These are phyloP conservation scores for Colletotrichum incanum DNA, from an alignment of 2,329 filamentous ascomycete species.

Conservation along the genomic window DNA sequence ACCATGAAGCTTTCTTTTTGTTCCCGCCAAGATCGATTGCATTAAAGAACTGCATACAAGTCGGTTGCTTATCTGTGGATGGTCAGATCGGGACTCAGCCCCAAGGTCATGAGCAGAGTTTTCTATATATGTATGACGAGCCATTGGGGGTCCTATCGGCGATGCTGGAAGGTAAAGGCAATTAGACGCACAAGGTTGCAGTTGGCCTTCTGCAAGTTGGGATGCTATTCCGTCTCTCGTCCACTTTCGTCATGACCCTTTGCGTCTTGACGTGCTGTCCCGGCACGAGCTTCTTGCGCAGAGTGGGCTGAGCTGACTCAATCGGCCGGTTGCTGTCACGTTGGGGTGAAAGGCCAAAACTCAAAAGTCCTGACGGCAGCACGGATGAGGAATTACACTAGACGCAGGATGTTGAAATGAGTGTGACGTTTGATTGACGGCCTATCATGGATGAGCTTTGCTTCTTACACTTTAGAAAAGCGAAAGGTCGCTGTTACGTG, in stretches of 20 bases:
- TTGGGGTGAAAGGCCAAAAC: background rate
- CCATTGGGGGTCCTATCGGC: background rate
- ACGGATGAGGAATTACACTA: background rate
- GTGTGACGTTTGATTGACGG: background rate
- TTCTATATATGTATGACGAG: background rate
- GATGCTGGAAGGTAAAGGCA: background rate
- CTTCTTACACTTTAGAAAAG: no score
- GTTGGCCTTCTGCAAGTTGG: background rate
- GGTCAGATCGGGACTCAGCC: background rate
- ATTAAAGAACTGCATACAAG: no score
- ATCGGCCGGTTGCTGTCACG: conserved; percentile 1
- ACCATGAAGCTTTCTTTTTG: background rate
- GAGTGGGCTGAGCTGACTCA: background rate
- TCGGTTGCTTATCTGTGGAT: background rate
- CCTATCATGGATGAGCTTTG: background rate
- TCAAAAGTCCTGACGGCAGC: background rate
- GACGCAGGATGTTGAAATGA: conserved; percentile 1
- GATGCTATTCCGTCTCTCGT: background rate
- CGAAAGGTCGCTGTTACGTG: background rate
- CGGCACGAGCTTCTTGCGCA: background rate
- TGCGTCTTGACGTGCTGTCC: background rate
- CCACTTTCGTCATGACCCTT: background rate
- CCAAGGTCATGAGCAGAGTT: background rate
- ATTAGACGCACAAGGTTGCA: background rate
- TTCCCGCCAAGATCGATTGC: background rate